Percentiles rank a stretch among this genome's conserved stretches.
These are phyloP conservation scores for Sarocladium strictum DNA, from an alignment of 2,329 filamentous ascomycete genomes.

Conservation along the genomic window DNA sequence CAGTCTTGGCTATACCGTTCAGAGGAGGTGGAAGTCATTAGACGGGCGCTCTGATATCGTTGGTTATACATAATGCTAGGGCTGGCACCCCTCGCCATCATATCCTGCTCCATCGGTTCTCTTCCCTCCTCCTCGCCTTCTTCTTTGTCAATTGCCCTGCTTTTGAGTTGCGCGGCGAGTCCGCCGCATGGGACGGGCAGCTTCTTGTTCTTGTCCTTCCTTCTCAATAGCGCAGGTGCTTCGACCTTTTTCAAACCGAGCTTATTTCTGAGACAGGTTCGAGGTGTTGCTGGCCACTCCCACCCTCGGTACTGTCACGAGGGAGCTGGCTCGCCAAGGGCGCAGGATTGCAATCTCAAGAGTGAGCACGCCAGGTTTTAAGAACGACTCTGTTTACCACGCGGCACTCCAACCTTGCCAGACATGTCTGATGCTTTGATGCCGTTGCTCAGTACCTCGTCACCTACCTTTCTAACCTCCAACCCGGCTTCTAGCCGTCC, in stretches of 20 bases:
- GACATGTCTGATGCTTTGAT: conserved; percentile 9
- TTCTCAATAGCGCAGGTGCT: neutral
- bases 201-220: conserved; percentile 2
- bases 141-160: conserved; percentile 7
- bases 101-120: neutral
- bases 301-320: neutral
- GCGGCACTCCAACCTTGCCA: neutral
- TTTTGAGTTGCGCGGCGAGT: conserved; percentile 7
- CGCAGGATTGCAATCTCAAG: neutral
- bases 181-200: conserved; percentile 6
- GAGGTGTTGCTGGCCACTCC: conserved; percentile 1
- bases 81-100: conserved; percentile 7
- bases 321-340: neutral
- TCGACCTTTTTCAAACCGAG: neutral
- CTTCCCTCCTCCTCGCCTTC: conserved; percentile 4
- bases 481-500: neutral
- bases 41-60: neutral
- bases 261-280: neutral
- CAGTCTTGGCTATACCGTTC: neutral
- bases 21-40: neutral
- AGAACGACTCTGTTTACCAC: neutral
- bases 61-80: conserved; percentile 6
- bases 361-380: neutral
- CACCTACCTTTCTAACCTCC: neutral
- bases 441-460: neutral